Conservation (phyloP, 2,329 filamentous ascomycete genomes). For the Didymosphaeria variabile region DNA sequence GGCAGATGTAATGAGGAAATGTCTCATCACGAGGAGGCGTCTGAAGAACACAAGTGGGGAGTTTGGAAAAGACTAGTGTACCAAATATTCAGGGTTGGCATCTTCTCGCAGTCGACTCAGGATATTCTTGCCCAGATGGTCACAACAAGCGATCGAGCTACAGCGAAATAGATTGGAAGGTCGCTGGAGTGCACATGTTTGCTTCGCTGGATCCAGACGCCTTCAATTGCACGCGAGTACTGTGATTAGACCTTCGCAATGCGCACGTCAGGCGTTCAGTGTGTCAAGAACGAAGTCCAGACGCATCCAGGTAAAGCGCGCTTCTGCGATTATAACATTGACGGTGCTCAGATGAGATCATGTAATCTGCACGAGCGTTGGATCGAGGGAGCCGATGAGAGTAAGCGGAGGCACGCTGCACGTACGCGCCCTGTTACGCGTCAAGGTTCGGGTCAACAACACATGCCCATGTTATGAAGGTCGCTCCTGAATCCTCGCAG, state of each 20-base stretch:
- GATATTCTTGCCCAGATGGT: not conserved
- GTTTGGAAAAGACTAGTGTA: not conserved
- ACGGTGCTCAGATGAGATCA: constrained; percentile 1
- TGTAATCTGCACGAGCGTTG: constrained; percentile 11
- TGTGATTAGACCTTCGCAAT: not conserved
- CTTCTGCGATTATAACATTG: not conserved
- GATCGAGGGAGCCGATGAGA: not conserved
- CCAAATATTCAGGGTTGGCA: not conserved
- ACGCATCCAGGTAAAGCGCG: not conserved
- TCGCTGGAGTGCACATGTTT: not conserved
- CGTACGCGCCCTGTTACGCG: not conserved
- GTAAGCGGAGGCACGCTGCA: not conserved
- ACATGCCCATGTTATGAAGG: not conserved
- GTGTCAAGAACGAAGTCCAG: not conserved
- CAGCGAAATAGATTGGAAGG: not conserved
- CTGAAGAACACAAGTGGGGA: not conserved
- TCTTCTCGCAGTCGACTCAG: not conserved
- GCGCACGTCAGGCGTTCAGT: not conserved
- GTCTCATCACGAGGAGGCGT: not conserved
- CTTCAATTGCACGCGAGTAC: not conserved
- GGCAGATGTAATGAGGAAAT: not conserved
- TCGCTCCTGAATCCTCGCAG: constrained; percentile 7
- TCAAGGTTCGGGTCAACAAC: not conserved
- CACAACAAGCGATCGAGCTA: no score
- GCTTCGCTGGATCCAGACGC: not conserved